Conservation (phyloP, 169 alveolate species). For the Cryptosporidium muris region DNA sequence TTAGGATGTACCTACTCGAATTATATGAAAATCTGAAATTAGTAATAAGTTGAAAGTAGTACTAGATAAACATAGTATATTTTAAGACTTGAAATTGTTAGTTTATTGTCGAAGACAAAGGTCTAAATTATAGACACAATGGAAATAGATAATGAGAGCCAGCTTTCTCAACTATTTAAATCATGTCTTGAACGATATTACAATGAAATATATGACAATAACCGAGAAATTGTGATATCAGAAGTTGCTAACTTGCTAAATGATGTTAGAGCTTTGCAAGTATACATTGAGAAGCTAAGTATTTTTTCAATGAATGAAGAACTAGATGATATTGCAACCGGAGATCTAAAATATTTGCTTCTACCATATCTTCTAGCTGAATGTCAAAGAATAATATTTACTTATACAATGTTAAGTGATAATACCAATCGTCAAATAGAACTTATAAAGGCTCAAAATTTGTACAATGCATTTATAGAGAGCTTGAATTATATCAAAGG, state of each 20-base stretch:
- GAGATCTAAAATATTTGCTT: conserved; percentile 30
- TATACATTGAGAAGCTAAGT: background rate
- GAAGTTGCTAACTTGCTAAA: background rate
- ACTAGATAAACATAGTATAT: no score
- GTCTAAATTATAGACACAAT: no score
- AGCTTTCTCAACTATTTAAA: conserved; percentile 20
- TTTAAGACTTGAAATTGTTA: no score
- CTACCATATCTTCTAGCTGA: conserved; percentile 28
- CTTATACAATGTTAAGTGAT: conserved; percentile 2
- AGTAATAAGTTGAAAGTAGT: no score
- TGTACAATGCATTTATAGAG: conserved; percentile 31
- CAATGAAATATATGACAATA: conserved; percentile 4
- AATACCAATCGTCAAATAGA: conserved; percentile 7
- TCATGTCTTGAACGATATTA: conserved; percentile 15
- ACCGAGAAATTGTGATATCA: background rate
- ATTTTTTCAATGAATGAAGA: conserved; percentile 53
- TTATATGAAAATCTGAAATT: no score
- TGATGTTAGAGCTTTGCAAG: conserved; percentile 26
- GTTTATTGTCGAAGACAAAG: no score
- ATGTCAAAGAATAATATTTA: conserved; percentile 1
- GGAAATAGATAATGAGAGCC: background rate
- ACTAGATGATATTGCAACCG: conserved; percentile 40
- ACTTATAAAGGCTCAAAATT: background rate
- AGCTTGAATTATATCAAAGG: background rate
- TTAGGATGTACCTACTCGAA: no score